Base-by-base conservation (phyloP, 768 basidiomycete species). In the Termitomyces heimii region DNA sequence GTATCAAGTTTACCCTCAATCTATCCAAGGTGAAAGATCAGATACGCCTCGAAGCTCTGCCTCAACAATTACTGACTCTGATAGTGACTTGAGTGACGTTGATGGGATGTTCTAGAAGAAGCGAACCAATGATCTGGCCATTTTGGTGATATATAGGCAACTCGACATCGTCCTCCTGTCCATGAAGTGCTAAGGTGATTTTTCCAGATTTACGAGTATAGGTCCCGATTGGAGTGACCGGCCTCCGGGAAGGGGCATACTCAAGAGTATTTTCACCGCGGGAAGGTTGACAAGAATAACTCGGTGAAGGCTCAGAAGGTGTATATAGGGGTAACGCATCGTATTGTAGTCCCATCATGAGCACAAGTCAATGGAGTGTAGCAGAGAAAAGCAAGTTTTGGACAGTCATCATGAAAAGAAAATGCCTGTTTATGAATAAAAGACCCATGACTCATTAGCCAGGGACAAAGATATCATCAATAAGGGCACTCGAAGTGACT, bases 281-380 rank as follows among this genome's bases (percentile, higher is more conserved):
- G 4, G 74, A 66, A 34, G 81, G 84, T 28, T 77, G 77, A 35
- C 67, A 76, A 48, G 87, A 83, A 64, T 89, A 89, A 8, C 71
- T 65, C 1, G 87, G 87, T 1, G 79, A 75, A 28, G 80, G 80
- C 2, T 70, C 68, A 6, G 84, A 79, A 2, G 81, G 75, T 0
- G 82, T 75, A 65, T 88, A 88, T 6, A 65, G 66, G 20, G 87
- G 83, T 32, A 84, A 26, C 4, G 42, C 18, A 47, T 58, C 47
- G 47, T 54, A 43, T 29, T 29, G 55, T 14, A 24, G 26, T 42
- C 53, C 54, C 31, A 47, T 8, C 50, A 61, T 58, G 46, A 51
- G 20, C 16, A 10, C 16, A 29, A 35, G n/a, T 31, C 5, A 12
- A 43, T 28, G 18, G 26, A 45, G 14, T 24, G 49, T 2, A 45